Conservation (phyloP, 2,329 filamentous ascomycete species). For the Helminthosporium solani region DNA sequence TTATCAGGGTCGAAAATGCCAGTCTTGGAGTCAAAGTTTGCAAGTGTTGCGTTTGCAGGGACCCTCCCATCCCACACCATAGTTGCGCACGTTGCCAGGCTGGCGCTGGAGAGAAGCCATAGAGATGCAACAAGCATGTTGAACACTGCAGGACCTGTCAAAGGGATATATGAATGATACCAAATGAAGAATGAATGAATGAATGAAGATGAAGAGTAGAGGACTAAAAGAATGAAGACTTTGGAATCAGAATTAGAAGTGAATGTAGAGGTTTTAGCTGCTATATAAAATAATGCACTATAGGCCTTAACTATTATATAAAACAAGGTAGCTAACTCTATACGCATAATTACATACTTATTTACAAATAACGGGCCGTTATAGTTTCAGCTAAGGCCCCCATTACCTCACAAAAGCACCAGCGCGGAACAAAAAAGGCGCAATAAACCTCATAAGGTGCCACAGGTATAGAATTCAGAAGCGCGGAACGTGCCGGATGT, state of each 20-base stretch:
- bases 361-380: neutral
- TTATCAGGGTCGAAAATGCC: slow-evolving; percentile 12
- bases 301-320: neutral
- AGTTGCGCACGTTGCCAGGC: neutral
- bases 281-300: neutral
- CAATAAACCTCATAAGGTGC: too few species aligned
- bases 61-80: slow-evolving; percentile 18
- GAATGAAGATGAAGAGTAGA: neutral
- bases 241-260: neutral
- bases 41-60: slow-evolving; percentile 2
- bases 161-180: too few species aligned
- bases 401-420: neutral
- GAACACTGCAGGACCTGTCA: neutral
- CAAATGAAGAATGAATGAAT: neutral
- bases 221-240: neutral
- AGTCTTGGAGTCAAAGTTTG: slow-evolving; percentile 12
- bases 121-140: slow-evolving; percentile 5
- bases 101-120: slow-evolving; percentile 1
- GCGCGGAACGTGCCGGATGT: neutral
- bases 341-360: neutral
- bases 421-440: neutral
- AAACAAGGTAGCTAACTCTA: neutral
- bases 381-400: slow-evolving; percentile 3
- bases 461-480: neutral
- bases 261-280: neutral